Evolutionary conservation across 306 rosid genomes (phyloP).

Genomic region (Cicer yamashitae): DNA sequence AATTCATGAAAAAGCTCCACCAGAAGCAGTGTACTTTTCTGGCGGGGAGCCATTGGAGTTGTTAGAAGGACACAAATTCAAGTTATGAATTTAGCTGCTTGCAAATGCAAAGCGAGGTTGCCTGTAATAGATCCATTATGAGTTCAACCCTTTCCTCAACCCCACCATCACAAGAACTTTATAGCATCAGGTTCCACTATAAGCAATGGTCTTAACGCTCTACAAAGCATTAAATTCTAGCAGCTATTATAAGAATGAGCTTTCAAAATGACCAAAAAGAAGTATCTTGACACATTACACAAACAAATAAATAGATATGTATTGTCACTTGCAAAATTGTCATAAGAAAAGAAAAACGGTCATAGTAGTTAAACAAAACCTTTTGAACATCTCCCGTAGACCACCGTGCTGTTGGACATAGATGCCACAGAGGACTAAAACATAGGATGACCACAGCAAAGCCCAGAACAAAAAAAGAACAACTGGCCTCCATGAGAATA

Average conservation of each 20-base stretch:
- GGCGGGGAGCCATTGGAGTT: not conserved
- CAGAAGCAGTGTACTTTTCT: not conserved
- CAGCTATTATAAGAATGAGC: slow-evolving; percentile 28
- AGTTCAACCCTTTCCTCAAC: not conserved
- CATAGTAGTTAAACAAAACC: slow-evolving; percentile 55
- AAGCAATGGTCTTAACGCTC: slow-evolving; percentile 33
- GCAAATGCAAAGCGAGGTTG: not conserved
- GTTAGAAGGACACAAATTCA: slow-evolving; percentile 5
- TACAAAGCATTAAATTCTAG: slow-evolving; percentile 13
- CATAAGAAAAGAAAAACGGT: not conserved
- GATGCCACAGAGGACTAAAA: slow-evolving; percentile 73
- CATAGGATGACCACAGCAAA: slow-evolving; percentile 73
- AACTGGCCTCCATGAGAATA: slow-evolving; percentile 72
- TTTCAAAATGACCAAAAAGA: slow-evolving; percentile 33
- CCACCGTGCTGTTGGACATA: slow-evolving; percentile 76
- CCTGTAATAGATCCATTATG: slow-evolving; percentile 8
- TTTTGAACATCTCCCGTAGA: slow-evolving; percentile 82
- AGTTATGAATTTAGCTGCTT: not conserved
- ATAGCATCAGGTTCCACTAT: slow-evolving; percentile 6
- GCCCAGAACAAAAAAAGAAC: slow-evolving; percentile 63
- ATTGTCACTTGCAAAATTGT: slow-evolving; percentile 6
- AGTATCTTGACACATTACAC: not conserved
- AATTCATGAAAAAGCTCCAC: not conserved
- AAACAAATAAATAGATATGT: slow-evolving; percentile 29
- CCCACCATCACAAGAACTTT: not conserved